Evolutionary conservation across 768 basidiomycete species (phyloP), one percentile per base, ranked within the genome.

Genomic region (Russula olivacea): DNA sequence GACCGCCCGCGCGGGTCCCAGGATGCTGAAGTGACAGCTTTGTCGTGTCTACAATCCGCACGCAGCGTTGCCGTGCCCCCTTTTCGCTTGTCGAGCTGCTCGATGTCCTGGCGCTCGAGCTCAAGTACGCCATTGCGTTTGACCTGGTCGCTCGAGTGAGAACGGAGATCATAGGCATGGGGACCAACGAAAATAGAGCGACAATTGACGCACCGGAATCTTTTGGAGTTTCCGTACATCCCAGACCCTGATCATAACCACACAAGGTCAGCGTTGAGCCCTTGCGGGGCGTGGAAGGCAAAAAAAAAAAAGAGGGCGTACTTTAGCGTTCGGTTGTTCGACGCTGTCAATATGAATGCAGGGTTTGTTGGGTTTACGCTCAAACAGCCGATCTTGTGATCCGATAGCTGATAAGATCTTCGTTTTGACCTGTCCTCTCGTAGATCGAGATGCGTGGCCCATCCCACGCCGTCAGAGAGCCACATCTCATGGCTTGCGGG

Each of bases 1-100:
- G 82, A 78, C 30, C 88, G 81, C 3, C 91, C 91, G 61, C 86
- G 78, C 3, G 90, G 83, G 72, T 93, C 90, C 91, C 91, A 93
- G 68, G 87, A 92, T 0, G 88, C 91, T 17, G 91, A 85, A 65
- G 86, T 92, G 50, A 84, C 88, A 17, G 88, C 88, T 71, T 89
- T 89, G 61, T 82, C 80, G 69, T 93, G 91, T 15, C 71, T 72
- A 78, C 81, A 87, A 68, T 87, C 83, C 3, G 78, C 87, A 5
- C 88, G 83, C 32, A 91, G 73, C 21, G 76, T 74, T 0, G 82
- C 79, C 50, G 77, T 76, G 9, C 87, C 89, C 36, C 74, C 72
- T 64, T 78, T 78, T 9, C 86, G 80, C 6, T 78, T 72, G 4
- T 80, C 67, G 55, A 81, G 86, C 23, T 81, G 72, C 14, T 79